Base-by-base conservation (phyloP, 768 basidiomycete genomes). In the Tricholomella constricta region DNA sequence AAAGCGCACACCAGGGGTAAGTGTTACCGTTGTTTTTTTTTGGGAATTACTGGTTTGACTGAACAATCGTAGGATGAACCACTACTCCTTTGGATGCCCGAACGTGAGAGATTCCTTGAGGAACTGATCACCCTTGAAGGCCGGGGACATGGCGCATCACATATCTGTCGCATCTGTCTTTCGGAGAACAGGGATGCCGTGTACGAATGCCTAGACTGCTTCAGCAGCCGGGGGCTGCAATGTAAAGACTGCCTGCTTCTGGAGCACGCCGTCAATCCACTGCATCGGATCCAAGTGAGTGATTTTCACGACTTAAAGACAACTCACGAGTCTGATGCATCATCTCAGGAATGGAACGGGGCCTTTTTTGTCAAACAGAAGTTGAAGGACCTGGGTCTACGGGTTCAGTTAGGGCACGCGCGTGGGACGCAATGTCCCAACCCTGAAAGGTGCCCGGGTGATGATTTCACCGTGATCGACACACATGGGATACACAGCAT, bases 401-500 rank as follows among this genome's bases (percentile, higher is more conserved):
- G 58, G 0, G 56, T 70, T n/a, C 68, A 70, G 34, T 59, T 72
- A 0, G 68, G 68, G 0, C 72, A 72, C 34, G 31, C 49, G 11
- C 22, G 44, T 6, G 50, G 52, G 3, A 22, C 59, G 4, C 7
- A n/a, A 2, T 67, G 68, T 38, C 22, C 54, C 15, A 37, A 50
- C 1, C 65, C 62, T 0, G 7, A 43, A 9, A 29, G 45, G 0
- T 45, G 60, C 6, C 23, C 43, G 9, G 50, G 54, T 23, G 49
- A 68, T n/a, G 51, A 63, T n/a, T n/a, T n/a, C n/a, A n/a, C n/a
- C n/a, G n/a, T n/a, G n/a, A n/a, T n/a, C n/a, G n/a, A n/a, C n/a
- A 53, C 40, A 0, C 58, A 61, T 45, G 71, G 68, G 0, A 62
- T 76, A 15, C 72, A 73, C 45, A 29, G 56, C 2, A 63, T 74